Base-by-base conservation (phyloP, 2,329 filamentous ascomycete genomes). In the Fusarium tanahbumbuense region DNA sequence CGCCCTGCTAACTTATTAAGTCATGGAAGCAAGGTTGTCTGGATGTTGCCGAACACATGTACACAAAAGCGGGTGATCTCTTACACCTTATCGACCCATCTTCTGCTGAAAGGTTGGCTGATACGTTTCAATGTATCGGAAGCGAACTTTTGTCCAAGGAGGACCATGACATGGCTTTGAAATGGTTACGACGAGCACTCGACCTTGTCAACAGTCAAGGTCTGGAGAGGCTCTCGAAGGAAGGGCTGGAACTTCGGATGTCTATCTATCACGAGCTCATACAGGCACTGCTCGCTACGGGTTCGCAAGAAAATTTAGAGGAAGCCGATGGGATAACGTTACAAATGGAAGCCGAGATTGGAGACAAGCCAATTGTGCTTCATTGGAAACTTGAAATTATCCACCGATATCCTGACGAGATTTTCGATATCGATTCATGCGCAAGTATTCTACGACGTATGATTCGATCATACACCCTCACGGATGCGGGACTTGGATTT, bases 41-140 rank as follows among this genome's bases (percentile, higher is more conserved):
- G 16, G 92, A 95, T 60, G 86, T 94, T 49, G 92, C 93, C 28
- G 93, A 97, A 57, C 89, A 93, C 77, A 89, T 96, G 84, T 94
- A 91, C 78, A 79, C 79, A 37, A 92, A 92, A 72, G 79, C 88
- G 3, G 80, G 81, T 72, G 80, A 65, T n/a, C 77, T 80, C 12
- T 78, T 72, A 40, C 75, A 73, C 23, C 73, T 55, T 1, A 76
- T 87, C 4, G 84, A 89, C 45, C 78, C 85, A 1, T 67, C 78
- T 4, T 84, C 84, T 3, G 83, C 85, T 3, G 91, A 94, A 76
- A 84, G 82, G 40, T 79, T 94, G 45, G 86, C 89, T 6, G 90
- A 93, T 71, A 81, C 91, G 4, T 83, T 94, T 10, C 92, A 90
- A 68, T 89, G 91, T 63, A 92, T 97, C 42, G 93, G 93, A 6